Percentiles rank a stretch among this genome's conserved stretches.
Conservation (phyloP, 805 yeast genomes). For the Maudiozyma bulderi region DNA sequence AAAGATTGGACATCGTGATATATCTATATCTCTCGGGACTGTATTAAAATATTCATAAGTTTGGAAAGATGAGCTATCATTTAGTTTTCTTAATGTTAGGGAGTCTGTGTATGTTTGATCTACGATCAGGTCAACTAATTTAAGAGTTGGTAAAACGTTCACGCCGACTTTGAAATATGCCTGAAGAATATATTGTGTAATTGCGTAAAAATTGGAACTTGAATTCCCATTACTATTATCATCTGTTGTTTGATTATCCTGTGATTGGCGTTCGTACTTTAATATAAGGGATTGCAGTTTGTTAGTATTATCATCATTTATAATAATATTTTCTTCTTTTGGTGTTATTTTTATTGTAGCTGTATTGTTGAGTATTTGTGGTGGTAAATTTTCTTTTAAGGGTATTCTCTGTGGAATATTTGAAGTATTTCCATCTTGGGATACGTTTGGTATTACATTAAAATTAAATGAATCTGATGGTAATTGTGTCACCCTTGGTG, state of each 20-base stretch:
- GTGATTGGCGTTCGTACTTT: slow-evolving; percentile 17
- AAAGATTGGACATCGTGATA: slow-evolving; percentile 28
- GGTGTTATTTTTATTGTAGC: too few species aligned
- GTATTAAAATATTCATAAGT: slow-evolving; percentile 29
- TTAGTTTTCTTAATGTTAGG: slow-evolving; percentile 27
- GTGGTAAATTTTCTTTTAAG: neutral
- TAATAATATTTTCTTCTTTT: neutral
- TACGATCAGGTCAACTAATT: slow-evolving; percentile 24
- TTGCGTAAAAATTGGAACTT: slow-evolving; percentile 20
- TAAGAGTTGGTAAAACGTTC: slow-evolving; percentile 12
- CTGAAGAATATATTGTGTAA: slow-evolving; percentile 24
- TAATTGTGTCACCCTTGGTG: neutral
- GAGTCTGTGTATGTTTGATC: slow-evolving; percentile 30
- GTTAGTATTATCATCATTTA: slow-evolving; percentile 10
- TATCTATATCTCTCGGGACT: slow-evolving; percentile 23
- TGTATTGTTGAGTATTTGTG: too few species aligned
- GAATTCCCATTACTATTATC: slow-evolving; percentile 3
- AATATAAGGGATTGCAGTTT: slow-evolving; percentile 8
- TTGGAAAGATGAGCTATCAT: slow-evolving; percentile 12
- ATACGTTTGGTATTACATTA: neutral
- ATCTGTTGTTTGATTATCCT: slow-evolving; percentile 4
- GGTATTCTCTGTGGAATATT: neutral
- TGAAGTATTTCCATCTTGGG: neutral
- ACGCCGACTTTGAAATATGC: slow-evolving; percentile 23
- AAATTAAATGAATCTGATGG: neutral